Evolutionary conservation across 78 protist genomes (phyloP).

Genomic region (Dictyostelium brefeldianum): DNA sequence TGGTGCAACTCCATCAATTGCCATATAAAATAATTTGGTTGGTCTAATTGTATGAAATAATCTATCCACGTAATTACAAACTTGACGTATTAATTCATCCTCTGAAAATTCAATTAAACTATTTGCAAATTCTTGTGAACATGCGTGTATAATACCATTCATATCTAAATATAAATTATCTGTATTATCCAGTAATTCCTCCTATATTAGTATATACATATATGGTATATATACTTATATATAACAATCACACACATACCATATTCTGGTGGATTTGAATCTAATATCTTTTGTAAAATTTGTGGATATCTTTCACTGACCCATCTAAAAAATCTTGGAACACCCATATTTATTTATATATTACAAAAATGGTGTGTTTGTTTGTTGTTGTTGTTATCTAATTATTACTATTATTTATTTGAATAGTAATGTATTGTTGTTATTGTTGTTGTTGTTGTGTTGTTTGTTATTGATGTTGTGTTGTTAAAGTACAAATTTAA

Average conservation of each 20-base stretch:
- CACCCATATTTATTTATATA: constrained; percentile 77
- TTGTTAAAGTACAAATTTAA: too few relatives aligned
- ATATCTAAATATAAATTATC: constrained; percentile 99
- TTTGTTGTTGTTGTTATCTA: background rate
- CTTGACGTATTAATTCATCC: constrained; percentile 92
- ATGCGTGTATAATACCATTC: constrained; percentile 99
- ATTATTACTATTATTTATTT: background rate
- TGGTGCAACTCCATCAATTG: constrained; percentile 98
- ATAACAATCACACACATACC: constrained; percentile 20
- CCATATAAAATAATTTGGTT: constrained; percentile 97
- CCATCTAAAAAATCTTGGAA: constrained; percentile 96
- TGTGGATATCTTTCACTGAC: constrained; percentile 93
- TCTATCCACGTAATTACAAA: constrained; percentile 96
- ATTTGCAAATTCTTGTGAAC: constrained; percentile 91
- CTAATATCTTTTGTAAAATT: constrained; percentile 73
- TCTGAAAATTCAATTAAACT: constrained; percentile 41
- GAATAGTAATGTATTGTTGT: too few relatives aligned
- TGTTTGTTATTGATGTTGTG: too few relatives aligned
- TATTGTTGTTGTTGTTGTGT: too few relatives aligned
- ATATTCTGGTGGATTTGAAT: constrained; percentile 76
- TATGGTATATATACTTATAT: too few relatives aligned
- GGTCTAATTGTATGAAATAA: constrained; percentile 97
- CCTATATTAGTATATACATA: background rate
- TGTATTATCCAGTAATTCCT: too few relatives aligned
- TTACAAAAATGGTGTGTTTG: background rate